A percentile compares a stretch with the other conserved stretches of the same genome.
Conservation (phyloP, 352 stramenopile genomes). For the Globisporangium yorkense region DNA sequence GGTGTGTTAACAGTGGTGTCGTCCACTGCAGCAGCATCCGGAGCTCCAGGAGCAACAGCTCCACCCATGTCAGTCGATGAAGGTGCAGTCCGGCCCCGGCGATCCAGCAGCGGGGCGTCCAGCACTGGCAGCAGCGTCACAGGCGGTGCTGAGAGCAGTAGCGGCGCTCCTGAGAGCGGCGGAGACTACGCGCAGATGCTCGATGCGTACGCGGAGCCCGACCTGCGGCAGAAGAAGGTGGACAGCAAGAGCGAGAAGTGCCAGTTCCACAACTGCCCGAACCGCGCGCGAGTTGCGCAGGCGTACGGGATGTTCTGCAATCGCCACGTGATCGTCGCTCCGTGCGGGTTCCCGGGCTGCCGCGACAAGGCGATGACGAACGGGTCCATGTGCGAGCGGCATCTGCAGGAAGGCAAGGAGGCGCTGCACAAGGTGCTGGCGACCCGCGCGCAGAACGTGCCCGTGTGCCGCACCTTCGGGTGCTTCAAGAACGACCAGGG, state of each 20-base stretch:
- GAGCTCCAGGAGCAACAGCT: not conserved
- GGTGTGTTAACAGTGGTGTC: not conserved
- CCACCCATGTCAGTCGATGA: not conserved
- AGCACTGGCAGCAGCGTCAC: slow-evolving; percentile 1
- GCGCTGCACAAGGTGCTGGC: slow-evolving; percentile 59
- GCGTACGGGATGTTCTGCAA: slow-evolving; percentile 84
- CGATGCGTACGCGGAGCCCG: slow-evolving; percentile 34
- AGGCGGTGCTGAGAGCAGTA: slow-evolving; percentile 4
- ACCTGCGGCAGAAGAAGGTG: slow-evolving; percentile 52
- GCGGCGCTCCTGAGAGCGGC: slow-evolving; percentile 8
- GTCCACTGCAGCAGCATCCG: not conserved
- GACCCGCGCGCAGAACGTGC: slow-evolving; percentile 66
- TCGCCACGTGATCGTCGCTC: slow-evolving; percentile 78
- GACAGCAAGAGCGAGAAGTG: slow-evolving; percentile 65
- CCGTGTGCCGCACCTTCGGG: slow-evolving; percentile 62
- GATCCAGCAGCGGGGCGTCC: slow-evolving; percentile 6
- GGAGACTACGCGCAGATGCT: slow-evolving; percentile 38
- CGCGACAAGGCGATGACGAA: slow-evolving; percentile 63
- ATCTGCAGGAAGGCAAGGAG: slow-evolving; percentile 63
- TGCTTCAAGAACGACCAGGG: slow-evolving; percentile 89
- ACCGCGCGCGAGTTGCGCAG: slow-evolving; percentile 71
- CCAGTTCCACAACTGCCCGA: slow-evolving; percentile 70
- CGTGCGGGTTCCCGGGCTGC: slow-evolving; percentile 82
- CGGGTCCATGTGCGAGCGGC: slow-evolving; percentile 67
- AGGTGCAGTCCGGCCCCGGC: not conserved